Base-by-base conservation (phyloP, 148 eudicot species). In the Polygonum aviculare region DNA sequence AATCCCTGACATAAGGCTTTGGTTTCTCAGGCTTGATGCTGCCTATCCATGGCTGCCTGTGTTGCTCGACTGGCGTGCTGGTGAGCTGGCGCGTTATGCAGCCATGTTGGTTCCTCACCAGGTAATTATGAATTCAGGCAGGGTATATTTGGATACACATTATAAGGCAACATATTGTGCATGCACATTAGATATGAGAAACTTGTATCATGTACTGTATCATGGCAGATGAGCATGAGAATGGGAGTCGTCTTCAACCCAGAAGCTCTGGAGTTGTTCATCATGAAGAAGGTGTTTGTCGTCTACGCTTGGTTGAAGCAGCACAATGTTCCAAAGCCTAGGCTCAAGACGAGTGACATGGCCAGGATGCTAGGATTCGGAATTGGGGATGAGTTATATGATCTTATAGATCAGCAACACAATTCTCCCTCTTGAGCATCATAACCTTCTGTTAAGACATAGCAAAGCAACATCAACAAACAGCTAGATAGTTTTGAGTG, bases 31-130 rank as follows among this genome's bases (percentile, higher is more conserved):
- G 76, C 90, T 94, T 12, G 98, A 94, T 80, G 94, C 93, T 21
- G 76, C 80, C n/a, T 94, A 90, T 79, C 97, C 98, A 0, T 91
- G 95, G 98, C 89, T 94, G 10, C 97, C 98, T 0, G 92, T 87
- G 40, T 59, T 88, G 65, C 77, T 94, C 75, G 98, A 94, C 77
- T 94, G 98, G 98, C 80, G 98, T 11, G 93, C 90, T 12, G 97
- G 98, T 21, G 97, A 94, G 71, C 95, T 94, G 62, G 98, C 98
- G 69, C 92, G 98, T 14, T 94, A 91, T 80, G 92, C 98, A 26
- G 98, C 98, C 33, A 94, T 94, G 98, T 79, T 94, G 41, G 95
- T 94, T 18, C 98, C 97, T 79, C 95, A 91, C 78, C 98, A 94
- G 96, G 96, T 89, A 85, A 50, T 15, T 6, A 44, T 44, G 47